Percentiles rank a stretch among this genome's conserved stretches.
Evolutionary conservation across 2,329 filamentous ascomycete species (phyloP).

Genomic region (Chrysosporium queenslandicum): DNA sequence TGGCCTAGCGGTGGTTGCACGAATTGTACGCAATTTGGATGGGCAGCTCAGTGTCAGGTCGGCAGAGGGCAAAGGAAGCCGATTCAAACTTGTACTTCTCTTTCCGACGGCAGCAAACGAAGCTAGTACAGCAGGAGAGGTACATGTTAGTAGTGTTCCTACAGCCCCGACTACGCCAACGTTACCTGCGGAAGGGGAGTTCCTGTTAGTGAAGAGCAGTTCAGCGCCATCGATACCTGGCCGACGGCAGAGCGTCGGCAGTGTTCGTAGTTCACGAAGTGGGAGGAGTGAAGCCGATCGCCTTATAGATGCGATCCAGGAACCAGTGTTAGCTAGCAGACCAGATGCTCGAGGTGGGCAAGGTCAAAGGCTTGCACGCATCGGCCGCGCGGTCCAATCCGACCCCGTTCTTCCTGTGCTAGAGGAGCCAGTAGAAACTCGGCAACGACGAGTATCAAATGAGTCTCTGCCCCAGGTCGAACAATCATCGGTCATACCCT

Average conservation of each 20-base stretch:
- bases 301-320: slow-evolving; percentile 1
- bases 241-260: not conserved
- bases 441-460: not conserved
- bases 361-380: not conserved
- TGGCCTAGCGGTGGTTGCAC: slow-evolving; percentile 2
- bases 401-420: not conserved
- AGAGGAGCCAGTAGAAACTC: not conserved
- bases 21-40: slow-evolving; percentile 1
- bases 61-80: not conserved
- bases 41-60: slow-evolving; percentile 7
- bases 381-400: not conserved
- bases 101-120: not conserved
- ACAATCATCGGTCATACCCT: too few species aligned
- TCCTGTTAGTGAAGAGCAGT: slow-evolving; percentile 3
- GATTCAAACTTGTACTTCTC: slow-evolving; percentile 1
- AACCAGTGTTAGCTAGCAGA: not conserved
- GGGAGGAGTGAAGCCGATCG: not conserved
- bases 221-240: not conserved
- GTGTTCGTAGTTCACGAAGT: not conserved
- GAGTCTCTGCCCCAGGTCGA: not conserved
- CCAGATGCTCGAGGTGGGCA: not conserved
- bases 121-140: not conserved
- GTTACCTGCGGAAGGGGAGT: not conserved
- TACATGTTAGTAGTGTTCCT: not conserved
- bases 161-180: too few species aligned